Conservation (phyloP, 768 basidiomycete genomes). For the Auricularia auricula-judae region DNA sequence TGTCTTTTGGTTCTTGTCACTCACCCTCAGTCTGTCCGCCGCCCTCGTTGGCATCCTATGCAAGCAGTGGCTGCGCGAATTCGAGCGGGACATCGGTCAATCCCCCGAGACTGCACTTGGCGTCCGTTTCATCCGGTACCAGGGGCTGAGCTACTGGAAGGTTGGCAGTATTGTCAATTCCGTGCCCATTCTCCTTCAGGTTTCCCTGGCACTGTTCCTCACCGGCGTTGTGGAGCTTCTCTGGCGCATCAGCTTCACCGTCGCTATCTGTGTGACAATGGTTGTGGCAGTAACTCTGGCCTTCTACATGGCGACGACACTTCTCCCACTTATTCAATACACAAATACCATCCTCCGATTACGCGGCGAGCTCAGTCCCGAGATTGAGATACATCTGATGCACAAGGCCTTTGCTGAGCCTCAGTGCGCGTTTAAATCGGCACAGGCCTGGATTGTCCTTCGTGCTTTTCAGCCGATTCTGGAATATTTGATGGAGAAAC, state of each 20-base stretch:
- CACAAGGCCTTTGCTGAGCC: no score
- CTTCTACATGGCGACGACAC: not conserved
- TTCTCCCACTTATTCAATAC: not conserved
- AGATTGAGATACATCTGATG: no score
- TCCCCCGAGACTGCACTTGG: slow-evolving; percentile 1
- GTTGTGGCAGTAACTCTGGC: not conserved
- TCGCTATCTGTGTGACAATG: not conserved
- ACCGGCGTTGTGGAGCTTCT: slow-evolving; percentile 10
- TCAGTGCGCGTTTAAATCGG: no score
- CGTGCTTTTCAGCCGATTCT: no score
- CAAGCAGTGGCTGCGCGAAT: slow-evolving; percentile 18
- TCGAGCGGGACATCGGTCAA: slow-evolving; percentile 5
- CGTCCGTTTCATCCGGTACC: slow-evolving; percentile 11
- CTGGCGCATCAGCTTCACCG: not conserved
- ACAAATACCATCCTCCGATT: no score
- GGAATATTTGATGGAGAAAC: no score
- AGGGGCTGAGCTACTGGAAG: slow-evolving; percentile 13
- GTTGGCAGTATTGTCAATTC: slow-evolving; percentile 13
- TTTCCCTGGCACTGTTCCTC: slow-evolving; percentile 12
- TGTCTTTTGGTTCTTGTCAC: slow-evolving; percentile 16
- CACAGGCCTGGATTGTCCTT: no score
- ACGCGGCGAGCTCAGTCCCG: no score
- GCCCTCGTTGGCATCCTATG: slow-evolving; percentile 18
- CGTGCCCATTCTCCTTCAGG: slow-evolving; percentile 13
- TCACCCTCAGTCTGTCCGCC: slow-evolving; percentile 14